These are phyloP conservation scores for Hygrophila difformis DNA, from an alignment of 257 asterid genomes.

Conservation along the genomic window DNA sequence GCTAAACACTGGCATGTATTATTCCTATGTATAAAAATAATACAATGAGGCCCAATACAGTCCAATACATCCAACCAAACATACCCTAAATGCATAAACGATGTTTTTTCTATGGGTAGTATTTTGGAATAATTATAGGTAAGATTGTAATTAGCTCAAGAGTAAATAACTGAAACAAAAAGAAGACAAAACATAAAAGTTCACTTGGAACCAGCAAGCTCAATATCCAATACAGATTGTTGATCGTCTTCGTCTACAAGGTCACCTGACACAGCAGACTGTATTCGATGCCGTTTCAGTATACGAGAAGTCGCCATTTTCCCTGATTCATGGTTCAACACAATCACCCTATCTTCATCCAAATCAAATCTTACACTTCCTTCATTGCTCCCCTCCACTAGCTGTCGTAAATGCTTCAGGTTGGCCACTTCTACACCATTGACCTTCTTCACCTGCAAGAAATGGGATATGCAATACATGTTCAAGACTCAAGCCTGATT, in stretches of 20 bases:
- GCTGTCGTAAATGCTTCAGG: conserved; percentile 68
- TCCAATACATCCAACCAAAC: too few species aligned
- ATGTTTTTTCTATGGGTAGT: too few species aligned
- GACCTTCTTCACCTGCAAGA: conserved; percentile 81
- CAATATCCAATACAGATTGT: conserved; percentile 22
- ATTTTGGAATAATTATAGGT: too few species aligned
- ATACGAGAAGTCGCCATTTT: conserved; percentile 74
- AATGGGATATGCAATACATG: too few species aligned
- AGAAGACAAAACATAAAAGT: background rate
- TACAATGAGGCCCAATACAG: too few species aligned
- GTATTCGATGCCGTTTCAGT: conserved; percentile 78
- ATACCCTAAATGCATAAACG: too few species aligned
- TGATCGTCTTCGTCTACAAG: conserved; percentile 52
- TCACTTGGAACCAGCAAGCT: conserved; percentile 43
- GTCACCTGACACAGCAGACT: conserved; percentile 60
- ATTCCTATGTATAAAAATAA: too few species aligned
- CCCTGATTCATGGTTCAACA: conserved; percentile 57
- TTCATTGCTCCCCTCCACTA: conserved; percentile 57
- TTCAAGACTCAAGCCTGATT: too few species aligned
- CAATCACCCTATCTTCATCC: conserved; percentile 87
- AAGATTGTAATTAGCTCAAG: too few species aligned
- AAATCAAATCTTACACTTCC: conserved; percentile 69
- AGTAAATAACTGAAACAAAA: too few species aligned
- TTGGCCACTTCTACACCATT: conserved; percentile 65
- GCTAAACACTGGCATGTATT: too few species aligned